phyloP scores from a whole-genome alignment of 495 filamentous ascomycete species.

The Clohesyomyces aquaticus region DNA sequence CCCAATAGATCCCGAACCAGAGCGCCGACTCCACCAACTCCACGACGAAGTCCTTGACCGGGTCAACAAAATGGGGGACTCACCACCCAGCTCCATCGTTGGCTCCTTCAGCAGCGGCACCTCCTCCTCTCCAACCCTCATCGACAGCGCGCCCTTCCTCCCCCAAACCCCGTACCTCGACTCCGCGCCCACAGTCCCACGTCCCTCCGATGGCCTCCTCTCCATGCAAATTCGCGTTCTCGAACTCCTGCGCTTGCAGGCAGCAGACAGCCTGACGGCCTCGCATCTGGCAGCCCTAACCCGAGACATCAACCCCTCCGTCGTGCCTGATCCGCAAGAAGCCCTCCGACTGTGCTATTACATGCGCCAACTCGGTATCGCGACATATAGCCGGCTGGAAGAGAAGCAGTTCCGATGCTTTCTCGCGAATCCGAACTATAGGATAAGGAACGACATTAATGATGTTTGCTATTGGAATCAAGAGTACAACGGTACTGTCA shows the following conservation, averaged over 20 bases:
- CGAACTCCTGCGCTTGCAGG: neutral
- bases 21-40: too few species aligned
- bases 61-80: too few species aligned
- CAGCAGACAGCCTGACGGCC: neutral
- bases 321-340: neutral
- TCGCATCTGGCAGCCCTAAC: neutral
- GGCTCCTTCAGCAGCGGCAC: neutral
- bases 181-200: neutral
- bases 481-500: too few species aligned
- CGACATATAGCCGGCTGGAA: constrained; percentile 9
- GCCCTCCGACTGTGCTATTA: constrained; percentile 20
- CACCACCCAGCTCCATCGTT: neutral
- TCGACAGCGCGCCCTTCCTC: neutral
- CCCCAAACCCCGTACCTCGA: neutral
- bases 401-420: too few species aligned
- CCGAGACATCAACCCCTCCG: neutral
- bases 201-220: neutral
- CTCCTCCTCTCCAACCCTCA: neutral
- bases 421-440: too few species aligned
- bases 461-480: too few species aligned
- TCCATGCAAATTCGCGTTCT: neutral
- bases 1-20: too few species aligned
- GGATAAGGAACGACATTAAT: too few species aligned
- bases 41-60: too few species aligned
- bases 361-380: constrained; percentile 12